Conservation (phyloP, 164 flowering plant genomes). For the Kingdonia uniflora region DNA sequence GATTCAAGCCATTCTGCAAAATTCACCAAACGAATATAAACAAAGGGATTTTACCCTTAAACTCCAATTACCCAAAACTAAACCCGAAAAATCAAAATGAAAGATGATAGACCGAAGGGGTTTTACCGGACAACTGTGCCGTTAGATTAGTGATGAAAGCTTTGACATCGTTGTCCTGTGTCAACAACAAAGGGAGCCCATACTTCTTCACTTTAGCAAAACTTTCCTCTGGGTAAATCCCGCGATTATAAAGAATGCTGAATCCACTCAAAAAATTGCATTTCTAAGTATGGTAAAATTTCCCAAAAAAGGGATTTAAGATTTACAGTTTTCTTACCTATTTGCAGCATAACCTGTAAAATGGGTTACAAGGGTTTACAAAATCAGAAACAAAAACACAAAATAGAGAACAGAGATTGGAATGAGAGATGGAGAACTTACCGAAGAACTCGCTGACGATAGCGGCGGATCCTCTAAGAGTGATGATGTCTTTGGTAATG, state of each 20-base stretch:
- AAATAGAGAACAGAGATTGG: too few relatives aligned
- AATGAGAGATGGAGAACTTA: conserved; percentile 12
- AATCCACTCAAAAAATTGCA: not conserved
- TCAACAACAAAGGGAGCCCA: conserved; percentile 92
- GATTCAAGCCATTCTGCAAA: conserved; percentile 83
- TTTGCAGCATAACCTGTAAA: conserved; percentile 93
- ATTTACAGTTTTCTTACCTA: conserved; percentile 35
- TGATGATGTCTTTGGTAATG: conserved; percentile 76
- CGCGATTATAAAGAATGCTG: conserved; percentile 90
- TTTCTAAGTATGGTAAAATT: too few relatives aligned
- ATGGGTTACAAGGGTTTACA: not conserved
- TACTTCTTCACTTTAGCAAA: conserved; percentile 90
- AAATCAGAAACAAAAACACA: conserved; percentile 2
- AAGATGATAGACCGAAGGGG: not conserved
- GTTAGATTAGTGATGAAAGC: conserved; percentile 67
- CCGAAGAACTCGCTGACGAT: conserved; percentile 98
- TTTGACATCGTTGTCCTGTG: conserved; percentile 83
- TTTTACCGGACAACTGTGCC: conserved; percentile 71
- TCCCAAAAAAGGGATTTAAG: too few relatives aligned
- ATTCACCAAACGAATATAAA: not conserved
- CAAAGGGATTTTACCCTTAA: too few relatives aligned
- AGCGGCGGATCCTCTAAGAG: conserved; percentile 88
- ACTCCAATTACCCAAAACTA: too few relatives aligned
- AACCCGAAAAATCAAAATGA: not conserved
- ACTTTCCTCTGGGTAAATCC: conserved; percentile 86